These are phyloP conservation scores for Rehmannia glutinosa DNA, from an alignment of 257 asterid species.

Conservation along the genomic window DNA sequence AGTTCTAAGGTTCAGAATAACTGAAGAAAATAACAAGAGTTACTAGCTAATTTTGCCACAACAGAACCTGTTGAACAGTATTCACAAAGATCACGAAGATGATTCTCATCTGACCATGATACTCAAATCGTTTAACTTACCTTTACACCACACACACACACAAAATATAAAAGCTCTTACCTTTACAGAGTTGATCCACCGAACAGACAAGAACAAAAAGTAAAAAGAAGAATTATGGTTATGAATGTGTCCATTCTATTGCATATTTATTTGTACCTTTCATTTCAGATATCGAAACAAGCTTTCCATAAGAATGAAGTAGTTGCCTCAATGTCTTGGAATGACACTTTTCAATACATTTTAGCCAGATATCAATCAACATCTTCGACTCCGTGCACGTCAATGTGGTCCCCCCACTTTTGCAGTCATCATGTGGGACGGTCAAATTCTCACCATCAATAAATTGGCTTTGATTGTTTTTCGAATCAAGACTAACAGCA, in stretches of 20 bases:
- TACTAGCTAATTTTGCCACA: neutral
- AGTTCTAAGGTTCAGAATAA: neutral
- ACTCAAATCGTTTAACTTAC: neutral
- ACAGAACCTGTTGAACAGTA: neutral
- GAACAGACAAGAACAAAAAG: neutral
- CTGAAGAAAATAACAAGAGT: neutral
- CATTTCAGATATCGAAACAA: conserved; percentile 55
- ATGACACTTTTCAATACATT: conserved; percentile 71
- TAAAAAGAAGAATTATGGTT: neutral
- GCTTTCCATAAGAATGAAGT: conserved; percentile 59
- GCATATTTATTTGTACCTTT: conserved; percentile 37
- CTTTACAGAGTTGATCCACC: neutral
- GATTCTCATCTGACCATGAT: neutral
- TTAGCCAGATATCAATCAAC: conserved; percentile 54
- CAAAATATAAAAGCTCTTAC: neutral
- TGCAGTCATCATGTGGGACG: neutral
- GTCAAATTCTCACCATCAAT: neutral
- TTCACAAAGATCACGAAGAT: neutral
- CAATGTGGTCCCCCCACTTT: conserved; percentile 13
- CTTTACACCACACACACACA: neutral
- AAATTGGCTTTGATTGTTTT: conserved; percentile 22
- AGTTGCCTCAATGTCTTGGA: conserved; percentile 72
- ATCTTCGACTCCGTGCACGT: conserved; percentile 34
- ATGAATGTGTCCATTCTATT: neutral
- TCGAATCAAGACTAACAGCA: conserved; percentile 16